A percentile compares a stretch with the other conserved stretches of the same genome.
Conservation (phyloP, 805 yeast species). For the Kodamaea lidongshanica region DNA sequence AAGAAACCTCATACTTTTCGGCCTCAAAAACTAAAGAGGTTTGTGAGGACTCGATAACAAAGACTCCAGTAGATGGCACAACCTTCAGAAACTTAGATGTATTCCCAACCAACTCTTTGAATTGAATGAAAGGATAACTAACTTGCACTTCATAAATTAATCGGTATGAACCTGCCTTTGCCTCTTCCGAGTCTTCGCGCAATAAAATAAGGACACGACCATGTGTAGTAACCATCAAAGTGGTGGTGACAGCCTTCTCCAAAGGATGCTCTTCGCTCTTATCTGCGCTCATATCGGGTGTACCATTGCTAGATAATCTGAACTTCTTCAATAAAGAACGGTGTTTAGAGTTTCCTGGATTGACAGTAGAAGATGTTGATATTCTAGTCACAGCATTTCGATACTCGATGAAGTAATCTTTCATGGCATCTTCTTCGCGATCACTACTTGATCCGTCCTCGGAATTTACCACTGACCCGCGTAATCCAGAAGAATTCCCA, state of each 20-base stretch:
- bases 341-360: slow-evolving; percentile 2
- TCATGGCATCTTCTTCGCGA: slow-evolving; percentile 58
- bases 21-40: slow-evolving; percentile 54
- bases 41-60: slow-evolving; percentile 52
- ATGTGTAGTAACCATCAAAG: slow-evolving; percentile 52
- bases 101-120: slow-evolving; percentile 49
- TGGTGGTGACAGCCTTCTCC: slow-evolving; percentile 41
- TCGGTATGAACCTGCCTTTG: slow-evolving; percentile 28
- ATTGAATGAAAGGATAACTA: slow-evolving; percentile 44
- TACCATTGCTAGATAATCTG: slow-evolving; percentile 13
- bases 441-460: slow-evolving; percentile 42
- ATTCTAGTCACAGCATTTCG: background rate
- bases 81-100: slow-evolving; percentile 25
- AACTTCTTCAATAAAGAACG: slow-evolving; percentile 20
- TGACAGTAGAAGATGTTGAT: background rate
- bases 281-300: slow-evolving; percentile 10
- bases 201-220: slow-evolving; percentile 58
- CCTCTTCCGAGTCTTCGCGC: slow-evolving; percentile 33
- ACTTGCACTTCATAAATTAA: slow-evolving; percentile 51
- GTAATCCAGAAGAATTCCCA: slow-evolving; percentile 23
- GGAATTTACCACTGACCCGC: slow-evolving; percentile 10
- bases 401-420: slow-evolving; percentile 37
- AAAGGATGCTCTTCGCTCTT: slow-evolving; percentile 11
- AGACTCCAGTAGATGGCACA: slow-evolving; percentile 38
- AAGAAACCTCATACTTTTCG: slow-evolving; percentile 42